phyloP scores from a whole-genome alignment of 2,329 filamentous ascomycete genomes.

The Clarireedia hainanense region DNA sequence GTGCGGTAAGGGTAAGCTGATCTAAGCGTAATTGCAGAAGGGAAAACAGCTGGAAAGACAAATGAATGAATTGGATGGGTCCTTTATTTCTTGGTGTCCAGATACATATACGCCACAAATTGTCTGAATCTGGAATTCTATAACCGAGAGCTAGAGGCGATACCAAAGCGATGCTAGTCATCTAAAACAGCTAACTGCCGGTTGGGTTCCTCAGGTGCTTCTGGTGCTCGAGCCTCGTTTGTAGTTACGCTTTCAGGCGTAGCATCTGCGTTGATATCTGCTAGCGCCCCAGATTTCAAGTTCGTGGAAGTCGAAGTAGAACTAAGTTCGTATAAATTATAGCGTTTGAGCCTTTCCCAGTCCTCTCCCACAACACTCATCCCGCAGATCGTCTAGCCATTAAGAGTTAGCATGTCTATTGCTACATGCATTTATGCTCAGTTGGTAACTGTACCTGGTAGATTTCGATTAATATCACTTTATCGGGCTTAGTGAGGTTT shows the following conservation, averaged over 20 bases:
- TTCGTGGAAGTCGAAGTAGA: constrained; percentile 22
- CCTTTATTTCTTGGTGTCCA: background rate
- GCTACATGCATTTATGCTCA: constrained; percentile 3
- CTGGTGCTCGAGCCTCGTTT: constrained; percentile 17
- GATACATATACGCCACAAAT: background rate
- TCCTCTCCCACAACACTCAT: constrained; percentile 67
- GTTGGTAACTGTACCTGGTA: constrained; percentile 54
- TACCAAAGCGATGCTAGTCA: constrained; percentile 1
- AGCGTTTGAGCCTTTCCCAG: constrained; percentile 68
- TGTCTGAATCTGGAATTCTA: background rate
- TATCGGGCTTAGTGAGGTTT: constrained; percentile 68
- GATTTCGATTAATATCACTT: constrained; percentile 71
- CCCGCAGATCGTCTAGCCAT: constrained; percentile 58
- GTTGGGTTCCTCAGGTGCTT: background rate
- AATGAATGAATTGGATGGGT: background rate
- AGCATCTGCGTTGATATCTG: constrained; percentile 12
- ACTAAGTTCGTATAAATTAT: constrained; percentile 71
- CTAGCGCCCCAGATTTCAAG: constrained; percentile 7
- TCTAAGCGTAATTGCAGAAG: constrained; percentile 3
- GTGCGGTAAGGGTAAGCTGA: constrained; percentile 1
- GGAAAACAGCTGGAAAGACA: background rate
- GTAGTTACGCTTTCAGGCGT: constrained; percentile 18
- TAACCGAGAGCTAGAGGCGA: background rate
- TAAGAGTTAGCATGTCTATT: constrained; percentile 13
- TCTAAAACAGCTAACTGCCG: constrained; percentile 2